Base-by-base conservation (phyloP, 108 stramenopile species). In the Cyclotella sp. region DNA sequence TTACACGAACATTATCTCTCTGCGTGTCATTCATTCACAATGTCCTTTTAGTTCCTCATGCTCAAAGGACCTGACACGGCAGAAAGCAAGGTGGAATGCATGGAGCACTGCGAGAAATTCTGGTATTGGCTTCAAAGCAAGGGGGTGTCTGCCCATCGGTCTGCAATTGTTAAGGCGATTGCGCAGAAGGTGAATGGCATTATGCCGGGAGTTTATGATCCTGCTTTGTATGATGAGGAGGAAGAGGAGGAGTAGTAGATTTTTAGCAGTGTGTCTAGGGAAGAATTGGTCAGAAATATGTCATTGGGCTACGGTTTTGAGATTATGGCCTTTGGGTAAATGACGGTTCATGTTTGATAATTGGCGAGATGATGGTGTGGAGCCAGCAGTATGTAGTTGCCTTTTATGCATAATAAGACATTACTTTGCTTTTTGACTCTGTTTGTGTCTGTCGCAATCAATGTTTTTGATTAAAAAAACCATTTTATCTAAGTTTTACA, bases 61-160 rank as follows among this genome's bases (percentile, higher is more conserved):
- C 91, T 99, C 77, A 97, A 97, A 69, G 96, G 95, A 28, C 94
- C 95, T 15, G 96, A 93, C 59, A 84, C 81, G 1, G 89, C 70
- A n/a, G 88, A 79, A 9, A 68, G 87, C 59, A 85, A 85, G 63
- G 90, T 97, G 22, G 91, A 90, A 63, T 88, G 84, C 30, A 72
- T 93, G 40, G 97, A 98, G 73, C 98, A 98, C 77, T 95, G 90
- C 40, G 93, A 99, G 82, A 91, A 93, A 67, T 97, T 99, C 67
- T 98, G 97, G 96, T 81, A 86, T 47, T 98, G 84, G 84, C 87
- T 98, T 49, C 85, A 95, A 74, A 74, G 84, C 42, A 90, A 88
- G 79, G 97, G 96, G 14, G 97, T 97, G 73, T 76, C 84, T 27
- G 73, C 95, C 1, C 90, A 96, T 80, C 88, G 98, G 16, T 93